Base-by-base conservation (phyloP, 768 basidiomycete genomes). In the Pulveroboletus sp. region DNA sequence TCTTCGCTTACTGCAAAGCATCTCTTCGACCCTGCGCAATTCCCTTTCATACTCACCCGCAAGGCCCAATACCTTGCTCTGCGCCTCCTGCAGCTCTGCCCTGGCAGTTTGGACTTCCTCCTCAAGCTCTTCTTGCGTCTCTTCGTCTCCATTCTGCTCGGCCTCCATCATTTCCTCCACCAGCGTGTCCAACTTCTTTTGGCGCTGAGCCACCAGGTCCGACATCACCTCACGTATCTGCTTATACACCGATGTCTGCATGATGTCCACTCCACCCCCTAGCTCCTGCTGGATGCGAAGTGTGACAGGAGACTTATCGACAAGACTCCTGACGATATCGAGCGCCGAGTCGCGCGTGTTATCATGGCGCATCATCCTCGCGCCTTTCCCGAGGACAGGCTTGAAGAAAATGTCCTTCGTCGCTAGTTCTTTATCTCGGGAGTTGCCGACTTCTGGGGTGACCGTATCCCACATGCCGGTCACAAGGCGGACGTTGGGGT, bases 281-380 rank as follows among this genome's bases (percentile, higher is more conserved):
- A 82, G 65, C 56, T 84, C 81, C n/a, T 60, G 59, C 53, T 83
- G 82, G 42, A 84, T 80, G 19, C 70, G 73, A 12, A 84, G 66
- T 0, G 70, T 62, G 0, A 70, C 49, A 0, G 76, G 73, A 1
- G 55, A 44, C 31, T 69, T 73, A 32, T 62, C 55, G 4, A 78
- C 38, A 34, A 84, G 59, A 5, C 59, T 58, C 5, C 64, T 65
- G 2, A 84, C 45, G 40, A 83, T 76, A 5, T 41, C 53, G 7
- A 71, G 69, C 2, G 76, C 81, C 7, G 79, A 79, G 27, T 68
- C 63, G 4, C 63, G 47, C 3, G 72, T 74, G 48, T 73, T 71
- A 39, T 71, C 46, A 50, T 79, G 75, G 10, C 79, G 75, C 39
- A 66, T 50, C 36, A 80, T 61, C 21, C 56, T 56, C 6, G 77